These are phyloP conservation scores for Cutaneotrichosporon arboriforme DNA, from an alignment of 1,284 basidiomycete species.

Conservation along the genomic window DNA sequence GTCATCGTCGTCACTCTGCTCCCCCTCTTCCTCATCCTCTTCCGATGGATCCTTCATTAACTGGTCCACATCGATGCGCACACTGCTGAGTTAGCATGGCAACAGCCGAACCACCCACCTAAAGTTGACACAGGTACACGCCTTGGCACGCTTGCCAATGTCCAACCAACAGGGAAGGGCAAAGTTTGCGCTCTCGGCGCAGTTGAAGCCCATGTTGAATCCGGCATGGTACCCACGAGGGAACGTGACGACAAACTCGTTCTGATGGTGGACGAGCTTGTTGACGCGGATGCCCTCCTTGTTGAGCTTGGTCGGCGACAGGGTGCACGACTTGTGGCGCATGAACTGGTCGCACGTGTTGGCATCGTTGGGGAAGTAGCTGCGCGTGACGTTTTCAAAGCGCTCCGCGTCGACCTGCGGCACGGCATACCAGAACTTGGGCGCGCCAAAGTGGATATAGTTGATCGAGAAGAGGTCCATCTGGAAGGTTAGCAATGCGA, in stretches of 20 bases:
- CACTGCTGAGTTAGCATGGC: slow-evolving; percentile 49
- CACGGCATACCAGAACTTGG: slow-evolving; percentile 92
- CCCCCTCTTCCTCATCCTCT: not conserved
- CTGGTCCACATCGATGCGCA: slow-evolving; percentile 83
- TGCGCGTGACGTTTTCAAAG: slow-evolving; percentile 61
- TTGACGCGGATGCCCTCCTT: slow-evolving; percentile 79
- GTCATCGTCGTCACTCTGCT: not conserved
- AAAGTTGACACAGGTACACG: slow-evolving; percentile 74
- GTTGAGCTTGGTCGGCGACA: slow-evolving; percentile 76
- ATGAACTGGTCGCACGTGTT: slow-evolving; percentile 85
- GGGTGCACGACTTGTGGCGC: slow-evolving; percentile 93
- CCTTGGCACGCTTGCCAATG: slow-evolving; percentile 72
- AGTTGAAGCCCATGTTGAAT: slow-evolving; percentile 96
- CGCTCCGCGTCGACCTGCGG: slow-evolving; percentile 74
- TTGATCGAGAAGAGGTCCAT: slow-evolving; percentile 99
- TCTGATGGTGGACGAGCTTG: slow-evolving; percentile 77
- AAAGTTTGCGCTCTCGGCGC: slow-evolving; percentile 97
- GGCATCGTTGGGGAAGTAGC: slow-evolving; percentile 79
- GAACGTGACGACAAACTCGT: slow-evolving; percentile 95
- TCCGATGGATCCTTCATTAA: slow-evolving; percentile 52
- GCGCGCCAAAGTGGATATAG: slow-evolving; percentile 97
- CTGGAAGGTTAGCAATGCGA: slow-evolving; percentile 40
- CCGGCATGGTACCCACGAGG: slow-evolving; percentile 93
- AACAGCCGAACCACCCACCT: too few relatives aligned
- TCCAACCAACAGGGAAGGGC: slow-evolving; percentile 93